Percentiles rank a stretch among this genome's conserved stretches.
Conservation (phyloP, 2,329 filamentous ascomycete species). For the Ophiostoma himal-ulmi region DNA sequence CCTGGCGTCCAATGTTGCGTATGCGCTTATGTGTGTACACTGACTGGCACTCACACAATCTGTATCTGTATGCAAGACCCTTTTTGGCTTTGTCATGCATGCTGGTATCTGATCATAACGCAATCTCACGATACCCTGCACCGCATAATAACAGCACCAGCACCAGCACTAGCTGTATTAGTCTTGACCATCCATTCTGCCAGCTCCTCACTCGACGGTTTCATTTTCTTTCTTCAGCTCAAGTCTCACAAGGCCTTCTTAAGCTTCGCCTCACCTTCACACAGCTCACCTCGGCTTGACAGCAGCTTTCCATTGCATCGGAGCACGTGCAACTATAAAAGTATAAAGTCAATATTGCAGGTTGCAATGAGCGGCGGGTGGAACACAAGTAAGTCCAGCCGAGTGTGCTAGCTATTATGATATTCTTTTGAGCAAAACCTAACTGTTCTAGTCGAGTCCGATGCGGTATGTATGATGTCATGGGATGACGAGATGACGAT, state of each 20-base stretch:
- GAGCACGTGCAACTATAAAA: neutral
- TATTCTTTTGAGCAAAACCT: neutral
- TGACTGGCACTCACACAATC: no score
- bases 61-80: neutral
- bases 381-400: conserved; percentile 68
- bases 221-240: neutral
- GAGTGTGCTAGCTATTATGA: neutral
- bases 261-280: neutral
- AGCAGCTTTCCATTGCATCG: conserved; percentile 4
- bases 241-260: neutral
- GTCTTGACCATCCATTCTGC: neutral
- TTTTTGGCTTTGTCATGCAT: conserved; percentile 6
- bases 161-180: neutral
- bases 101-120: neutral
- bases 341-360: neutral
- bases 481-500: neutral
- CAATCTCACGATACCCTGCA: conserved; percentile 1
- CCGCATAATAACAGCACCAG: neutral
- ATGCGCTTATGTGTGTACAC: neutral
- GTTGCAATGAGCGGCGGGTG: conserved; percentile 54
- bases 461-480: conserved; percentile 58
- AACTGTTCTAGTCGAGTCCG: conserved; percentile 65
- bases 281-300: neutral
- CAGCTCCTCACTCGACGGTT: neutral
- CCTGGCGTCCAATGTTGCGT: conserved; percentile 7